A percentile compares a stretch with the other conserved stretches of the same genome.
phyloP scores from a whole-genome alignment of 208 protist species.

The Acanthamoeba rhysodes region DNA sequence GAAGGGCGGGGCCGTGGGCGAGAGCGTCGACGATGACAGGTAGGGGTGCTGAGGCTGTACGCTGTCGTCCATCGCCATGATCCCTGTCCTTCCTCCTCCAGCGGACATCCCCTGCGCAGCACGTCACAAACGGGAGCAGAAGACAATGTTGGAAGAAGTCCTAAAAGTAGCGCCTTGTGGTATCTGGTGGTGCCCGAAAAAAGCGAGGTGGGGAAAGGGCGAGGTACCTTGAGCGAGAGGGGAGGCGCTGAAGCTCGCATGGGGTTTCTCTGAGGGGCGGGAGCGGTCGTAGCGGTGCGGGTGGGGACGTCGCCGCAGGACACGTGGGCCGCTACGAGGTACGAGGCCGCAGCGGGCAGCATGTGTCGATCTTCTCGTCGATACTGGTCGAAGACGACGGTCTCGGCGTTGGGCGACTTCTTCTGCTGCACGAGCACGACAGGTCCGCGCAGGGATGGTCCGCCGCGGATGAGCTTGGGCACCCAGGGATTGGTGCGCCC shows the following conservation, averaged over 20 bases:
- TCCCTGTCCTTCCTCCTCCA: background rate
- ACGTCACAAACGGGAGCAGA: background rate
- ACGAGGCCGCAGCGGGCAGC: slow-evolving; percentile 38
- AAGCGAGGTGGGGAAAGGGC: background rate
- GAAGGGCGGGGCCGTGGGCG: background rate
- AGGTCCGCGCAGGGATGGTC: slow-evolving; percentile 41
- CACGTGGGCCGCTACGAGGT: background rate
- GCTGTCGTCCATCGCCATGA: background rate
- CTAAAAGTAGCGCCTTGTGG: background rate
- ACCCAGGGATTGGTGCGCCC: slow-evolving; percentile 64
- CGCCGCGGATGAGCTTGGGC: slow-evolving; percentile 46
- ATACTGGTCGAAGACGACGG: slow-evolving; percentile 68
- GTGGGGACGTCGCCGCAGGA: background rate
- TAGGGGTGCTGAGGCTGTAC: slow-evolving; percentile 52
- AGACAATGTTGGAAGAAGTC: background rate
- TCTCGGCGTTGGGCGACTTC: slow-evolving; percentile 70
- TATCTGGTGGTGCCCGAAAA: background rate
- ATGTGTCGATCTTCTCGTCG: slow-evolving; percentile 17
- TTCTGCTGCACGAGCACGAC: slow-evolving; percentile 65
- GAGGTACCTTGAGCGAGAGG: slow-evolving; percentile 12
- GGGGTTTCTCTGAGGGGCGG: background rate
- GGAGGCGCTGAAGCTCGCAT: slow-evolving; percentile 16
- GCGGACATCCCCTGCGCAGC: background rate
- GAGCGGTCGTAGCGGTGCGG: background rate
- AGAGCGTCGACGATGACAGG: background rate